phyloP scores from a whole-genome alignment of 1,139 yeast species.

The Schwanniomyces etchellsii region DNA sequence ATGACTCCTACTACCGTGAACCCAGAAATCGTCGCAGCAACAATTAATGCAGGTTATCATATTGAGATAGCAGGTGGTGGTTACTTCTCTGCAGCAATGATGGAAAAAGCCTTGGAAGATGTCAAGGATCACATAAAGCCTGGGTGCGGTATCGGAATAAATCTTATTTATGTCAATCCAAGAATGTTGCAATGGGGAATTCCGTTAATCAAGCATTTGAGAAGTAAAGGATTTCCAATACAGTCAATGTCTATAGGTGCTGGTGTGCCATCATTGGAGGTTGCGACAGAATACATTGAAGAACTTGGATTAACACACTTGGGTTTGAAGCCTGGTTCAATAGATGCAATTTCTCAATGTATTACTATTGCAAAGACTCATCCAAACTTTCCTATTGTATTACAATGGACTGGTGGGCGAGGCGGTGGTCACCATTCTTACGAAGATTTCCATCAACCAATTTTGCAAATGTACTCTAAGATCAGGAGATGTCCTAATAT shows the following conservation, averaged over 20 bases:
- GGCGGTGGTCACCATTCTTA: slow-evolving; percentile 99
- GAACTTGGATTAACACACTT: slow-evolving; percentile 89
- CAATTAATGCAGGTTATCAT: slow-evolving; percentile 94
- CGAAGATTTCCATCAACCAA: slow-evolving; percentile 98
- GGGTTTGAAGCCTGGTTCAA: slow-evolving; percentile 96
- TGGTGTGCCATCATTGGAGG: slow-evolving; percentile 97
- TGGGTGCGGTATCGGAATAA: slow-evolving; percentile 86
- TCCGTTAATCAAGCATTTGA: slow-evolving; percentile 83
- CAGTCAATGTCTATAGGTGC: slow-evolving; percentile 98
- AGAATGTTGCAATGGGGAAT: slow-evolving; percentile 98
- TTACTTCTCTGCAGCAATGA: slow-evolving; percentile 66
- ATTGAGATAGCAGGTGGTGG: slow-evolving; percentile 99
- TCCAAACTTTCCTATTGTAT: slow-evolving; percentile 91
- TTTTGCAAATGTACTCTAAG: slow-evolving; percentile 90
- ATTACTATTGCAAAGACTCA: slow-evolving; percentile 91
- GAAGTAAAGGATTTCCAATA: slow-evolving; percentile 90
- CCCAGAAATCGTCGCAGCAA: slow-evolving; percentile 89
- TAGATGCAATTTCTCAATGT: slow-evolving; percentile 84
- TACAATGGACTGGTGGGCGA: slow-evolving; percentile 99
- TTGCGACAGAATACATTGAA: slow-evolving; percentile 92
- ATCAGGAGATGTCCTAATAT: slow-evolving; percentile 90
- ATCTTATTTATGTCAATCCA: slow-evolving; percentile 93
- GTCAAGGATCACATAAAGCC: slow-evolving; percentile 65
- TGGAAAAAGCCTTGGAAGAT: slow-evolving; percentile 71
- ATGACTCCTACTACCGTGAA: slow-evolving; percentile 98